Evolutionary conservation across 768 basidiomycete species (phyloP).

Genomic region (Candolleomyces aberdarensis): DNA sequence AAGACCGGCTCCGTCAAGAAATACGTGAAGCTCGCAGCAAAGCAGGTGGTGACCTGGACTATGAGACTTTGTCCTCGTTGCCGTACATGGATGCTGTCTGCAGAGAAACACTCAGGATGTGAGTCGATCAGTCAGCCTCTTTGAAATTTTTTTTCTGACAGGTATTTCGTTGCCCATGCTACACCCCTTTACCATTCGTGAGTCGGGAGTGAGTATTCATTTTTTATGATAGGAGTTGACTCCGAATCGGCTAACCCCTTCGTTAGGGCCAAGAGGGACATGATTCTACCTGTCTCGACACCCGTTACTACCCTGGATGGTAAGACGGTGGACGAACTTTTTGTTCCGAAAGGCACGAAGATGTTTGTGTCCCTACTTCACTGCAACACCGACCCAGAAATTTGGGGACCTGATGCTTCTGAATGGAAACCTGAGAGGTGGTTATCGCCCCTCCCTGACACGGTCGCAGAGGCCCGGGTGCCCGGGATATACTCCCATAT

Average conservation of each 20-base stretch:
- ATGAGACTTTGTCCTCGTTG: conserved; percentile 34
- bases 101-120: conserved; percentile 38
- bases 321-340: conserved; percentile 29
- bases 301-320: conserved; percentile 39
- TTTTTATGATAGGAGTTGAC: not conserved
- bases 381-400: conserved; percentile 30
- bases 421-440: conserved; percentile 45
- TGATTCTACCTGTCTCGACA: conserved; percentile 39
- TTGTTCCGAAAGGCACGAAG: conserved; percentile 38
- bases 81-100: conserved; percentile 40
- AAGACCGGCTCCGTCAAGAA: conserved; percentile 35
- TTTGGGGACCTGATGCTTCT: conserved; percentile 40
- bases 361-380: conserved; percentile 35
- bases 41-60: conserved; percentile 24
- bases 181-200: conserved; percentile 1
- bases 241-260: not conserved
- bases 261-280: conserved; percentile 14
- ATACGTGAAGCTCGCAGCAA: conserved; percentile 24
- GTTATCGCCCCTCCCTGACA: conserved; percentile 32
- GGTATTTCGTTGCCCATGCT: not conserved
- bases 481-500: conserved; percentile 19
- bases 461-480: conserved; percentile 15
- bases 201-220: not conserved
- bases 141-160: not conserved
- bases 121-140: conserved; percentile 11